These are phyloP conservation scores for Allium sativum DNA, from an alignment of 106 monocot genomes.

Conservation along the genomic window DNA sequence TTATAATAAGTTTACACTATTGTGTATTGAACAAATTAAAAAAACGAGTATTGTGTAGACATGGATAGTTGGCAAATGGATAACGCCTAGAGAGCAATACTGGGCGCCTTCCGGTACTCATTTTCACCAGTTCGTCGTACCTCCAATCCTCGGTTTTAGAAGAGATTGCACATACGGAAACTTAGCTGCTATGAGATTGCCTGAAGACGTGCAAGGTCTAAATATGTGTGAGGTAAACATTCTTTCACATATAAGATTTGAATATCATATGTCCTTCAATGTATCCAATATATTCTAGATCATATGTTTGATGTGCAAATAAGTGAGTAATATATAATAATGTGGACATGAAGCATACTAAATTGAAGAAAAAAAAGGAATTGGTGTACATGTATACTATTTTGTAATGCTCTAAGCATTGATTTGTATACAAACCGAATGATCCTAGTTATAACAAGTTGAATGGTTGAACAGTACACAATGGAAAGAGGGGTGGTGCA, in stretches of 20 bases:
- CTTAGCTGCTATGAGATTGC: constrained; percentile 83
- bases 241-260: not conserved
- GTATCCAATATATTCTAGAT: too few species aligned
- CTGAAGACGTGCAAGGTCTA: constrained; percentile 67
- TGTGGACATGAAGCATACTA: too few species aligned
- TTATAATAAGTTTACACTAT: too few species aligned
- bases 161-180: constrained; percentile 88
- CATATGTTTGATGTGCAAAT: too few species aligned
- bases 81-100: constrained; percentile 56
- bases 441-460: too few species aligned
- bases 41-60: constrained; percentile 42
- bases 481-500: constrained; percentile 75
- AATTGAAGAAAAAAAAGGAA: too few species aligned
- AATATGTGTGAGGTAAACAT: constrained; percentile 73
- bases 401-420: too few species aligned
- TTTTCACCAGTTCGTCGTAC: constrained; percentile 97
- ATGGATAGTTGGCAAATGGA: constrained; percentile 97
- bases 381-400: too few species aligned
- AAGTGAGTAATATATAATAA: too few species aligned
- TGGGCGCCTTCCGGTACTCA: constrained; percentile 90
- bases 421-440: too few species aligned
- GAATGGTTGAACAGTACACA: constrained; percentile 65
- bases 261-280: not conserved
- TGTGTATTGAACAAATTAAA: too few species aligned
- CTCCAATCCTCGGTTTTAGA: constrained; percentile 72